Evolutionary conservation across 202 grass and related monocot species (phyloP), one percentile per base, ranked within the genome.

Genomic region (Brachypodium distachyon): DNA sequence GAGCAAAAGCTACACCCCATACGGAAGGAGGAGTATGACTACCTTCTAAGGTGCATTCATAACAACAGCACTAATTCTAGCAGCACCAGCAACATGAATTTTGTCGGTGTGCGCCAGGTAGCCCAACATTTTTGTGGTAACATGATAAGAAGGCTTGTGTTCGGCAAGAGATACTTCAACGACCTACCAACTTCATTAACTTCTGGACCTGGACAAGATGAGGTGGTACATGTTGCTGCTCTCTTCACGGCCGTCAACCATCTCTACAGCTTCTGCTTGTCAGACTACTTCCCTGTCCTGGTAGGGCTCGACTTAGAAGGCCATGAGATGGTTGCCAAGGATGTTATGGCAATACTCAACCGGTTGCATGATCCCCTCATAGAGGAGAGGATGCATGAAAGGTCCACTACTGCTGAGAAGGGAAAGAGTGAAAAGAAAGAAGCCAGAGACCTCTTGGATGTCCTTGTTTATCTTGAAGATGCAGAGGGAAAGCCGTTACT

Each of bases 41-140:
- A 82, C 52, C n/a, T 83, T 3, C 31, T 74, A 14, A 18, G 49
- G n/a, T 83, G 77, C 21, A 12, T 90, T n/a, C n/a, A n/a, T n/a
- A n/a, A n/a, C 7, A 76, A 59, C 53, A 83, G 48, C 4, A 61
- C 16, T n/a, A 9, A 1, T 19, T 33, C 10, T 7, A 49, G 17
- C 18, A 2, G 32, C 42, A 36, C 17, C 4, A 71, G n/a, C n/a
- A 14, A 5, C 36, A n/a, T n/a, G n/a, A 40, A 53, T 12, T 9
- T 23, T 0, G 34, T 76, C 3, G 12, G 61, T 0, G 41, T 76
- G 1, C 73, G 56, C 4, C 56, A 76, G 10, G 73, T 76, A 12
- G 57, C 40, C 11, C 56, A 48, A 7, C 27, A 76, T 21, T 76
- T 61, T 1, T 61, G 28, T 4, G 29, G 73, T 59, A 64, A 64